Conservation (phyloP, 768 basidiomycete species). For the Boletus rubroflammeus region DNA sequence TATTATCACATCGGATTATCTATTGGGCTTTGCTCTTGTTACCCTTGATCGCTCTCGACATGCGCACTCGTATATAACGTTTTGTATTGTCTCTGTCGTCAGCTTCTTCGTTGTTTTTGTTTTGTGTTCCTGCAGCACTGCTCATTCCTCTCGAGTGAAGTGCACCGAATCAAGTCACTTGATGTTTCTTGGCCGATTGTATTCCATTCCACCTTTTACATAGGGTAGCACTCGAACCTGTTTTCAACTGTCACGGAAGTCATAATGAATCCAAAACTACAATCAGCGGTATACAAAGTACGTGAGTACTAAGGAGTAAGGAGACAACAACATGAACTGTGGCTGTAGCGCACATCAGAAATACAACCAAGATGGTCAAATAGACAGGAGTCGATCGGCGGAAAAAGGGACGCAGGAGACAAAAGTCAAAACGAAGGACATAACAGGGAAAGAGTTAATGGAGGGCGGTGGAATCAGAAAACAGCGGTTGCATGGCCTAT, state of each 20-base stretch:
- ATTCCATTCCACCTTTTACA: conserved; percentile 2
- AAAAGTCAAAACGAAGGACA: not conserved
- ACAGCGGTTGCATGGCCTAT: conserved; percentile 6
- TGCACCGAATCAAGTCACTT: conserved; percentile 9
- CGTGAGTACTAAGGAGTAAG: not conserved
- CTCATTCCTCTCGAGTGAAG: conserved; percentile 5
- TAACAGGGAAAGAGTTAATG: no score
- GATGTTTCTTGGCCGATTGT: conserved; percentile 13
- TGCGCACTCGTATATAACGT: conserved; percentile 33
- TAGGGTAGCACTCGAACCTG: not conserved
- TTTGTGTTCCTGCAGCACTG: conserved; percentile 23
- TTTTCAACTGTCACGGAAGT: not conserved
- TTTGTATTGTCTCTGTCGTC: conserved; percentile 31
- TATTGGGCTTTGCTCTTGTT: conserved; percentile 33
- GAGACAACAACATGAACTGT: not conserved
- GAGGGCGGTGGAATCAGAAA: not conserved
- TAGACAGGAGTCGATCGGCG: not conserved
- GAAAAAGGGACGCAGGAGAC: not conserved
- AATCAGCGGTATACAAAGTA: conserved; percentile 14
- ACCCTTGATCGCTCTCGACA: conserved; percentile 37
- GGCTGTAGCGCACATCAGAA: not conserved
- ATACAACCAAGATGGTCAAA: conserved; percentile 15
- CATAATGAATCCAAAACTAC: not conserved
- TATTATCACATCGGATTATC: conserved; percentile 29
- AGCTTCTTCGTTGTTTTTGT: conserved; percentile 29